Evolutionary conservation across 768 basidiomycete species (phyloP).

Genomic region (Zangia roseola): DNA sequence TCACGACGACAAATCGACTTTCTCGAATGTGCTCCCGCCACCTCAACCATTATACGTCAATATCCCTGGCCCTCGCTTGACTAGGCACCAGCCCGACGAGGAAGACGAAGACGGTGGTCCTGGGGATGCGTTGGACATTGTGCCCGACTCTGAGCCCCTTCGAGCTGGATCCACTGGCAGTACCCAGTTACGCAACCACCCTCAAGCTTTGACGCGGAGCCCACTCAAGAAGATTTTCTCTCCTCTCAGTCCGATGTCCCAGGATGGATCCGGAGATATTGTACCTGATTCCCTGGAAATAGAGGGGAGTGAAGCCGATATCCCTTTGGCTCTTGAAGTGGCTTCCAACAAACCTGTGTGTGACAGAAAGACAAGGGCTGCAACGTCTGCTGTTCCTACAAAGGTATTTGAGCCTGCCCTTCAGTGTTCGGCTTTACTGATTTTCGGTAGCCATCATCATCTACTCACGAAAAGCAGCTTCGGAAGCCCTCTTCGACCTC

Average conservation of each 20-base stretch:
- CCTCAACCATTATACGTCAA: slow-evolving; percentile 2
- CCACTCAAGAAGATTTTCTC: slow-evolving; percentile 16
- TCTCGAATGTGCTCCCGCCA: neutral
- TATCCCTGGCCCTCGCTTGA: neutral
- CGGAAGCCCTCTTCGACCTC: slow-evolving; percentile 9
- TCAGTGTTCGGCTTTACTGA: neutral
- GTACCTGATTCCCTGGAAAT: slow-evolving; percentile 29
- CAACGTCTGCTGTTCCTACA: neutral
- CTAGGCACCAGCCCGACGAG: neutral
- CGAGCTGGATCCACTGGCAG: slow-evolving; percentile 33
- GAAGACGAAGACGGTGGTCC: slow-evolving; percentile 9
- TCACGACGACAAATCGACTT: neutral
- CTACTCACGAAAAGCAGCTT: slow-evolving; percentile 3
- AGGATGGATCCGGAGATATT: slow-evolving; percentile 24
- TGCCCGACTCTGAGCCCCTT: slow-evolving; percentile 65
- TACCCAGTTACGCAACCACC: slow-evolving; percentile 7
- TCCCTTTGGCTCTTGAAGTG: slow-evolving; percentile 41
- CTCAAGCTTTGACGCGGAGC: slow-evolving; percentile 2
- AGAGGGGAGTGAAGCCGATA: slow-evolving; percentile 35
- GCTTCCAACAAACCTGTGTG: slow-evolving; percentile 15
- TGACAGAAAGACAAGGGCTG: slow-evolving; percentile 5
- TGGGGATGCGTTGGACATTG: slow-evolving; percentile 45
- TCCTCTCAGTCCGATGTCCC: slow-evolving; percentile 25
- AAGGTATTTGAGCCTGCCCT: slow-evolving; percentile 16
- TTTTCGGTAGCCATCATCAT: slow-evolving; percentile 2